Evolutionary conservation across 257 asterid genomes (phyloP).

Genomic region (Ophiorrhiza pumila): DNA sequence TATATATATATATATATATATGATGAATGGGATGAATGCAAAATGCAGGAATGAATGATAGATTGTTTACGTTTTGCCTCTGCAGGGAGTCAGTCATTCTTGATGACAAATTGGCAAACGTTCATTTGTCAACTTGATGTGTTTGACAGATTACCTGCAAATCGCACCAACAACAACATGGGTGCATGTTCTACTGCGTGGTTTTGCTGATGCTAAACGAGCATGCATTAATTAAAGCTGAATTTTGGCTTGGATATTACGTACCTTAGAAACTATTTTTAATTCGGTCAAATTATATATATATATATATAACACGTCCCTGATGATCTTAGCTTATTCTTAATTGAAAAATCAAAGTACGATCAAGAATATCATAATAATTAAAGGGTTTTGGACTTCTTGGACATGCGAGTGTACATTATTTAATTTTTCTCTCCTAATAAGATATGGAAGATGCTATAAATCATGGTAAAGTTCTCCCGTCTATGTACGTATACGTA

Average conservation of each 20-base stretch:
- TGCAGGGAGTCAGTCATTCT: not conserved
- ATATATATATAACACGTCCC: not conserved
- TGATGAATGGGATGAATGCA: no score
- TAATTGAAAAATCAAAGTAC: no score
- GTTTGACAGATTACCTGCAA: conserved; percentile 44
- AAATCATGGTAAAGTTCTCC: no score
- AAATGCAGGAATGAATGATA: conserved; percentile 3
- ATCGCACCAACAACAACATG: conserved; percentile 39
- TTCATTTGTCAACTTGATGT: conserved; percentile 1
- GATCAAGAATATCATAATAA: no score
- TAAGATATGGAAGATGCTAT: no score
- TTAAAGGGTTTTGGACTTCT: not conserved
- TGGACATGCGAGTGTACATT: not conserved
- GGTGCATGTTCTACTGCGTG: conserved; percentile 50
- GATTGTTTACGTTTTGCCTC: not conserved
- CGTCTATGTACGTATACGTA: not conserved
- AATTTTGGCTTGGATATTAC: not conserved
- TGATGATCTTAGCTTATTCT: no score
- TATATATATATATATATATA: no score
- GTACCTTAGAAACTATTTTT: not conserved
- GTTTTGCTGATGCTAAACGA: not conserved
- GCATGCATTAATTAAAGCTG: not conserved
- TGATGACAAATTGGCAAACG: not conserved
- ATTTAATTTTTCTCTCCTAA: no score
- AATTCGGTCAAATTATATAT: not conserved